Conservation (phyloP, 257 asterid genomes). For the Ilex asprella region DNA sequence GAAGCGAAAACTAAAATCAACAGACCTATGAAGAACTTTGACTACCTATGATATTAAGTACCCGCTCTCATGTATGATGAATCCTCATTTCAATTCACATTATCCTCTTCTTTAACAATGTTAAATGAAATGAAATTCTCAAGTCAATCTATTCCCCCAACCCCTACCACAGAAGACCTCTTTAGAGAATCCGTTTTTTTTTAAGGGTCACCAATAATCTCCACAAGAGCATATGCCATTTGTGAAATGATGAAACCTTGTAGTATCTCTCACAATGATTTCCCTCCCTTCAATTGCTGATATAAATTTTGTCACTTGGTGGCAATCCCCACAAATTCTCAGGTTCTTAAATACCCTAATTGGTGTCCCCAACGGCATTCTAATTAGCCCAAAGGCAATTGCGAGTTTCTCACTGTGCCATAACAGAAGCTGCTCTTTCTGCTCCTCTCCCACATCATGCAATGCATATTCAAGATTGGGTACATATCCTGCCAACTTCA, state of each 20-base stretch:
- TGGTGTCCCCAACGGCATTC: slow-evolving; percentile 28
- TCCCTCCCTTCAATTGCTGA: slow-evolving; percentile 54
- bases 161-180: too few species aligned
- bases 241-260: slow-evolving; percentile 67
- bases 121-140: too few species aligned
- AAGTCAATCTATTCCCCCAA: too few species aligned
- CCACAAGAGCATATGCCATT: slow-evolving; percentile 72
- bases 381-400: slow-evolving; percentile 55
- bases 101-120: too few species aligned
- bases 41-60: too few species aligned
- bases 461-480: slow-evolving; percentile 61
- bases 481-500: slow-evolving; percentile 66
- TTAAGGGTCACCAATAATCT: slow-evolving; percentile 52
- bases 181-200: too few species aligned
- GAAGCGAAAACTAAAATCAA: too few species aligned
- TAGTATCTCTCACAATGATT: slow-evolving; percentile 68
- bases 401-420: slow-evolving; percentile 84
- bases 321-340: slow-evolving; percentile 76
- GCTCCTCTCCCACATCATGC: slow-evolving; percentile 64
- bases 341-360: slow-evolving; percentile 68
- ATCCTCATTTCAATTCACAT: too few species aligned
- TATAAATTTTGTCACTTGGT: slow-evolving; percentile 53
- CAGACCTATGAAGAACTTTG: too few species aligned
- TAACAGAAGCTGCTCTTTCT: slow-evolving; percentile 58
- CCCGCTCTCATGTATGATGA: too few species aligned